Conservation (phyloP, 352 stramenopile genomes). For the Detonula confervacea region DNA sequence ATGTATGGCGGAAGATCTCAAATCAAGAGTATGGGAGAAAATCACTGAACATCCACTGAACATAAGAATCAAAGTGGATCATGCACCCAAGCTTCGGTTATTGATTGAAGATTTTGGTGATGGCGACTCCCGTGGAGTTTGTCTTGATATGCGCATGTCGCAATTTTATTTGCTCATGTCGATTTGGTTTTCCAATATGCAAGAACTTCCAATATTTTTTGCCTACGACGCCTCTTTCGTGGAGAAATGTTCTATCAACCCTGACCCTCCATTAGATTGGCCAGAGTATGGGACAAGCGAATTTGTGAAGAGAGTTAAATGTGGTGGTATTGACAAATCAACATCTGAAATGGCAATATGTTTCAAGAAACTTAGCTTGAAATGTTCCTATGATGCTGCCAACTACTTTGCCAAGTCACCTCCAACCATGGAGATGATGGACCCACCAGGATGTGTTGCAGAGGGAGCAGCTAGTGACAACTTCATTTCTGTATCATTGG, state of each 20-base stretch:
- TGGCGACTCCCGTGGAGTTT: conserved; percentile 32
- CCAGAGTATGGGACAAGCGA: conserved; percentile 75
- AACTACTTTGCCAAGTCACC: conserved; percentile 57
- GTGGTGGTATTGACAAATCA: conserved; percentile 3
- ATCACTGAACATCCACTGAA: conserved; percentile 60
- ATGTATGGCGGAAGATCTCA: conserved; percentile 30
- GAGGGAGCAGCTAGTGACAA: conserved; percentile 15
- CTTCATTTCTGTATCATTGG: conserved; percentile 53
- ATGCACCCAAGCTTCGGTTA: conserved; percentile 66
- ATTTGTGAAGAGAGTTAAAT: conserved; percentile 55
- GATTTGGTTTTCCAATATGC: conserved; percentile 85
- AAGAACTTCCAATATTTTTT: conserved; percentile 83
- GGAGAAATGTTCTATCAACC: conserved; percentile 45
- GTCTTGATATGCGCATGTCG: conserved; percentile 75
- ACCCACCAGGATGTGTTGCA: conserved; percentile 12
- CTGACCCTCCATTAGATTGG: conserved; percentile 65
- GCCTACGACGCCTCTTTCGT: conserved; percentile 62
- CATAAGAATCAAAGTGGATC: conserved; percentile 71
- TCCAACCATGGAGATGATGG: conserved; percentile 48
- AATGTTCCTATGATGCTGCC: conserved; percentile 57
- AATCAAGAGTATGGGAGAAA: conserved; percentile 70
- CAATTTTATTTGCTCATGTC: conserved; percentile 83
- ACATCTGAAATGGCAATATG: conserved; percentile 63
- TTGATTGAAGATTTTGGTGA: conserved; percentile 62
- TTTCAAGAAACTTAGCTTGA: conserved; percentile 51